phyloP scores from a whole-genome alignment of 257 asterid species.

The Nicotiana benthamiana region DNA sequence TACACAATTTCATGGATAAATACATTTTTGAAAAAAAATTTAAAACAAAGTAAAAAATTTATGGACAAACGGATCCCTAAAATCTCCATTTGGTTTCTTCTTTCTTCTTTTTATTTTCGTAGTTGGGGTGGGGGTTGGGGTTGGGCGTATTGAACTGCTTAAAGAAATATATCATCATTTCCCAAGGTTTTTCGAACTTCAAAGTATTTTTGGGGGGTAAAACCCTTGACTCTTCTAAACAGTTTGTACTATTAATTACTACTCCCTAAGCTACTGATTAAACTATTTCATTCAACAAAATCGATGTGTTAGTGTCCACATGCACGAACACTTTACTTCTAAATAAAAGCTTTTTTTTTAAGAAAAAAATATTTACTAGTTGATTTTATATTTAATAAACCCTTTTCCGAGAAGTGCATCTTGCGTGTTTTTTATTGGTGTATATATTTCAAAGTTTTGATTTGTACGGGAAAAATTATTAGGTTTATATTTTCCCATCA shows the following conservation, averaged over 20 bases:
- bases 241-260: background rate
- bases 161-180: background rate
- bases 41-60: no score
- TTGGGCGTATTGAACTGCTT: background rate
- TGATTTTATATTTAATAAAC: background rate
- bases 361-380: background rate
- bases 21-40: no score
- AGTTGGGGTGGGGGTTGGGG: no score
- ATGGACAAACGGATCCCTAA: no score
- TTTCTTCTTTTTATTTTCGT: no score
- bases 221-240: background rate
- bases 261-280: background rate
- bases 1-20: no score
- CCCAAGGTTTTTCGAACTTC: background rate
- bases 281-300: background rate
- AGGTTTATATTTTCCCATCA: background rate
- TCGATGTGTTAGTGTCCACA: constrained; percentile 4
- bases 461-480: background rate
- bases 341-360: background rate
- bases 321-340: background rate
- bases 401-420: background rate
- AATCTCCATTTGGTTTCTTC: no score
- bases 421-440: background rate
- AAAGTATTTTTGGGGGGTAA: background rate
- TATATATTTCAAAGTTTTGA: background rate